Base-by-base conservation (phyloP, 805 yeast genomes). In the Sugiyamaella americana region DNA sequence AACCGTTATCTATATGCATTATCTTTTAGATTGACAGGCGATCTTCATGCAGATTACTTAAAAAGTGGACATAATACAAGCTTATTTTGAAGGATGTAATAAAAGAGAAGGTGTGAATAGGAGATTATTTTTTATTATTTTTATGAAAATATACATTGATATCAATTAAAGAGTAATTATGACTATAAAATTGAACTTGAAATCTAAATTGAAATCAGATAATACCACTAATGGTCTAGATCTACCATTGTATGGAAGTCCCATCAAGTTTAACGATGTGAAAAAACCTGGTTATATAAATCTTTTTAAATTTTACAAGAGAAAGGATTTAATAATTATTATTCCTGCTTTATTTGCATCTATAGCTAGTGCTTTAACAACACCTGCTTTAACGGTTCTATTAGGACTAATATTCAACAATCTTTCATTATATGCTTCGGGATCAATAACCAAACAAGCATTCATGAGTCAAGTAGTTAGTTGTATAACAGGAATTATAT, bases 321-420 rank as follows among this genome's bases (percentile, higher is more conserved):
- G 8, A 8, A 8, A 8, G 13, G 32, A 26, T 13, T 26, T 26
- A 13, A 13, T 13, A 26, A 26, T 26, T 35, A 35, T 47, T 10
- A 40, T 50, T 11, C 53, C 53, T 11, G 53, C 51, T 2, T 24
- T 50, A 13, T 13, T 34, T 3, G 23, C 22, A 5, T 11, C 53
- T 8, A 18, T 44, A 2, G 23, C 37, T 4, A 13, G 30, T 3
- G 49, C 49, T 21, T 13, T 40, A 18, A 32, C 38, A 19, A 38
- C 58, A 1, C 55, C 66, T 1, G 58, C 54, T 19, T 57, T 60
- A 2, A 64, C 94, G 0, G 70, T 85, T 2, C 56, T 88, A 11
- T 75, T 82, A 50, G 93, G 95, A 2, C 64, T 74, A 46, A 71
- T 84, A 0, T 85, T 89, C 55, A 63, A 68, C 23, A 61, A 67